A percentile compares a stretch with the other conserved stretches of the same genome.
Evolutionary conservation across 495 filamentous ascomycete genomes (phyloP).

Genomic region (Barbatosphaeria neglecta): DNA sequence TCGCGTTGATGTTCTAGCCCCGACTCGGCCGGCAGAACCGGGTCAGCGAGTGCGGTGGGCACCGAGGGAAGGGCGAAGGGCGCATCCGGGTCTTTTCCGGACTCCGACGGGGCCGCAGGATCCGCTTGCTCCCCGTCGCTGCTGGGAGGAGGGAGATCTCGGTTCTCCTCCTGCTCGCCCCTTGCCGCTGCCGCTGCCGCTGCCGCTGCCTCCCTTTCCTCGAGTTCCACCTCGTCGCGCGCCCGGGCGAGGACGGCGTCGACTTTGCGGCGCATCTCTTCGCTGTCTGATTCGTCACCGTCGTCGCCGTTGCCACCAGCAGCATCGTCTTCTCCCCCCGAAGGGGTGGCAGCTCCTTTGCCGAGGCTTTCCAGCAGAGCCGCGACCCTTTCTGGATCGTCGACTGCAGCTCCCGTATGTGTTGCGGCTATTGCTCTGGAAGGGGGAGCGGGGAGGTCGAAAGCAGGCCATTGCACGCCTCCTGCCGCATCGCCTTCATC

Average conservation of each 20-base stretch:
- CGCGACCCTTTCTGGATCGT: not conserved
- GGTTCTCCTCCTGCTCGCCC: not conserved
- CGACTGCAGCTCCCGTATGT: not conserved
- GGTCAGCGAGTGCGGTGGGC: conserved; percentile 18
- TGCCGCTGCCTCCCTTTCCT: not conserved
- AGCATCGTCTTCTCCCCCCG: not conserved
- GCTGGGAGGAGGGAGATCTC: not conserved
- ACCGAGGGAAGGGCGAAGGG: conserved; percentile 23
- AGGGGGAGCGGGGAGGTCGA: no score
- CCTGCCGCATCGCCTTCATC: not conserved
- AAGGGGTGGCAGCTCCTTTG: not conserved
- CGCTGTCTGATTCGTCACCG: conserved; percentile 28
- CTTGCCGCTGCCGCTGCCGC: not conserved
- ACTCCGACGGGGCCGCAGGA: not conserved
- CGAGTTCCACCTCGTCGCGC: conserved; percentile 24
- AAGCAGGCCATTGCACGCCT: no score
- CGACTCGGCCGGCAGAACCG: conserved; percentile 2
- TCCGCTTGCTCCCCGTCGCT: not conserved
- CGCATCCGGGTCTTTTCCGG: not conserved
- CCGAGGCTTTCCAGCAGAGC: conserved; percentile 2
- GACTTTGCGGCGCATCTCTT: conserved; percentile 21
- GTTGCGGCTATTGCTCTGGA: no score
- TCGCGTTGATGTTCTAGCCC: conserved; percentile 10
- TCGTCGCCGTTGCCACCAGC: not conserved
- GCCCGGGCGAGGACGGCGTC: conserved; percentile 22